Percentiles rank a stretch among this genome's conserved stretches.
Conservation (phyloP, 306 rosid genomes). For the Cucurbita argyrosperma region DNA sequence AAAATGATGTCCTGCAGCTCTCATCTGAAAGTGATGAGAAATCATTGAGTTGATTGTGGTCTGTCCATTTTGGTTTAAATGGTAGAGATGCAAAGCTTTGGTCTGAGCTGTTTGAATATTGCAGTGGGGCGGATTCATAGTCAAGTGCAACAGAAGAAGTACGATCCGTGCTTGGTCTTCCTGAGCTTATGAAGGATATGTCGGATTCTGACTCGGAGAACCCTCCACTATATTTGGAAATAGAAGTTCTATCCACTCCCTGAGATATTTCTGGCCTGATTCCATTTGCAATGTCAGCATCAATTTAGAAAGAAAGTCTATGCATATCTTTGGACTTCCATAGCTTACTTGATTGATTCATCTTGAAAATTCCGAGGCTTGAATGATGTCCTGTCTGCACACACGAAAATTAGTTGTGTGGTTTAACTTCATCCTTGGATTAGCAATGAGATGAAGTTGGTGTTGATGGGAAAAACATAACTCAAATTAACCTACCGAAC, state of each 20-base stretch:
- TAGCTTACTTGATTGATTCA: constrained; percentile 33
- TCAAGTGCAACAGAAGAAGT: constrained; percentile 41
- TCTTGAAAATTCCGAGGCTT: constrained; percentile 47
- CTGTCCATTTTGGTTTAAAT: constrained; percentile 18
- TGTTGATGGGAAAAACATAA: background rate
- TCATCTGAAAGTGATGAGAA: constrained; percentile 36
- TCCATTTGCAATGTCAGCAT: constrained; percentile 5
- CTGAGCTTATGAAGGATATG: constrained; percentile 77
- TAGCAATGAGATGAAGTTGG: background rate
- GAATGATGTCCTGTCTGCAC: constrained; percentile 32
- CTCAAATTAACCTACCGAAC: background rate
- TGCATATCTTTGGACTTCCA: background rate
- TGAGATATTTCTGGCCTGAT: constrained; percentile 23
- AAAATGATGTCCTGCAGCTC: constrained; percentile 33
- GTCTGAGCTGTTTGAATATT: constrained; percentile 62
- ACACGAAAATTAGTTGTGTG: background rate
- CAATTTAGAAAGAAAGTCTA: background rate
- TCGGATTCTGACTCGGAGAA: constrained; percentile 58
- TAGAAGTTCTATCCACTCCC: constrained; percentile 22
- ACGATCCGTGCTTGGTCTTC: constrained; percentile 54
- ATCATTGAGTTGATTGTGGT: constrained; percentile 25
- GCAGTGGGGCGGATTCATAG: constrained; percentile 28
- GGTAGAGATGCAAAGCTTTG: constrained; percentile 40
- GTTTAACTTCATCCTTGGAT: background rate
- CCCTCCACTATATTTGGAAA: constrained; percentile 25